These are phyloP conservation scores for Elaphomyces granulatus DNA, from an alignment of 495 filamentous ascomycete species.

Conservation along the genomic window DNA sequence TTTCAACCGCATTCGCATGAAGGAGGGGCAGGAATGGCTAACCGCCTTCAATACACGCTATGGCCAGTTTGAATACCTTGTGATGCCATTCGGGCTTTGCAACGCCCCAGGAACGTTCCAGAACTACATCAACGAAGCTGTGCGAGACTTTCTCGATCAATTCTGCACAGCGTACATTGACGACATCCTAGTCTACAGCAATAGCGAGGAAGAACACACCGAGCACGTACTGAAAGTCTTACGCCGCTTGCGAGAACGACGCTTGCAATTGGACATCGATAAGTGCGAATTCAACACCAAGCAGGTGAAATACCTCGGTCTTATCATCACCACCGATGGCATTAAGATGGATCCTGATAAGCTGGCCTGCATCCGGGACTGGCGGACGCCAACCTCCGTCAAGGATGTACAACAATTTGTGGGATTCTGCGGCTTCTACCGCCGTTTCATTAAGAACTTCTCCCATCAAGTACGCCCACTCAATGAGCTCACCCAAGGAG, in stretches of 20 bases:
- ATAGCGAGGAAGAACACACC: constrained; percentile 6
- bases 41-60: constrained; percentile 10
- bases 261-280: constrained; percentile 7
- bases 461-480: not conserved
- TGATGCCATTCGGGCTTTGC: constrained; percentile 10
- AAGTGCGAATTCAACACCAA: constrained; percentile 9
- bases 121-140: constrained; percentile 7
- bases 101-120: constrained; percentile 8
- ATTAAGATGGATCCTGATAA: constrained; percentile 8
- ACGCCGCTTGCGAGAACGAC: constrained; percentile 1
- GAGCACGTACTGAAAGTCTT: constrained; percentile 3
- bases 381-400: constrained; percentile 1
- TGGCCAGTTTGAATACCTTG: constrained; percentile 7
- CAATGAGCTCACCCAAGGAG: constrained; percentile 6
- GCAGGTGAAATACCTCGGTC: constrained; percentile 5
- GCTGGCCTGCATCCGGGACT: constrained; percentile 4
- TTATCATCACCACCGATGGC: constrained; percentile 2
- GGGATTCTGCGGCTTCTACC: constrained; percentile 8
- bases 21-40: too few relatives aligned
- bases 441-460: constrained; percentile 5
- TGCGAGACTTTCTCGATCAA: constrained; percentile 5
- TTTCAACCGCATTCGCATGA: too few relatives aligned
- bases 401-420: constrained; percentile 7
- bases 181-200: constrained; percentile 8
- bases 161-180: constrained; percentile 8